Evolutionary conservation across 805 yeast species (phyloP).

Genomic region (Schwanniomyces polymorphus): DNA sequence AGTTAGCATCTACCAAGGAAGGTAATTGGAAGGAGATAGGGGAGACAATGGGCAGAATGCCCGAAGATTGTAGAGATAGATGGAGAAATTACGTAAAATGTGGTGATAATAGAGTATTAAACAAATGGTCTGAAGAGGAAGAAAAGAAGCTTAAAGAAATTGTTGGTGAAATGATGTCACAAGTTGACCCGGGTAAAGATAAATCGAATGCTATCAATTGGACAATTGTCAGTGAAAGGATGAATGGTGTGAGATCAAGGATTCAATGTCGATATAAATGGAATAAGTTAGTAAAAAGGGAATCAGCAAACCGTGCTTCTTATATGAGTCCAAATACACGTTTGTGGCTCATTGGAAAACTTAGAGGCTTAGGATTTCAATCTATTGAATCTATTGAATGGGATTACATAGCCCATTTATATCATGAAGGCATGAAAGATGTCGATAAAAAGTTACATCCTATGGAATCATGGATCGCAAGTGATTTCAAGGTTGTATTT

Average conservation of each 20-base stretch:
- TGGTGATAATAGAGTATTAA: conserved; percentile 71
- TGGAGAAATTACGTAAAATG: conserved; percentile 96
- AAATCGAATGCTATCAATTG: conserved; percentile 65
- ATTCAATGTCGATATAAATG: conserved; percentile 96
- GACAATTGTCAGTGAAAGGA: conserved; percentile 86
- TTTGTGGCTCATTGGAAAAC: conserved; percentile 35
- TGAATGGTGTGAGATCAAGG: conserved; percentile 87
- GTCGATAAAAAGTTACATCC: conserved; percentile 4
- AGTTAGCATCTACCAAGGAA: conserved; percentile 62
- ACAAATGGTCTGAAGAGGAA: conserved; percentile 78
- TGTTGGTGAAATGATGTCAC: conserved; percentile 18
- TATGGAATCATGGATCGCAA: conserved; percentile 49
- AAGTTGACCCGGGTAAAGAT: conserved; percentile 5
- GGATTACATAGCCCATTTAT: conserved; percentile 29
- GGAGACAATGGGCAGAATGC: conserved; percentile 81
- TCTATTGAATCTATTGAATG: conserved; percentile 32
- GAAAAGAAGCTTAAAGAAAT: conserved; percentile 55
- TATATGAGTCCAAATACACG: conserved; percentile 34
- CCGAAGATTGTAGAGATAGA: conserved; percentile 95
- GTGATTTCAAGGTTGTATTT: conserved; percentile 62
- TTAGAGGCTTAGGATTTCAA: conserved; percentile 24
- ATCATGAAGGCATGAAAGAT: conserved; percentile 19
- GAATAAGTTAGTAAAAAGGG: conserved; percentile 75
- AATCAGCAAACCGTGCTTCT: conserved; percentile 32
- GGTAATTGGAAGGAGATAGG: conserved; percentile 93